Conservation (phyloP, 2,329 filamentous ascomycete species). For the Pleoardoris graminearum region DNA sequence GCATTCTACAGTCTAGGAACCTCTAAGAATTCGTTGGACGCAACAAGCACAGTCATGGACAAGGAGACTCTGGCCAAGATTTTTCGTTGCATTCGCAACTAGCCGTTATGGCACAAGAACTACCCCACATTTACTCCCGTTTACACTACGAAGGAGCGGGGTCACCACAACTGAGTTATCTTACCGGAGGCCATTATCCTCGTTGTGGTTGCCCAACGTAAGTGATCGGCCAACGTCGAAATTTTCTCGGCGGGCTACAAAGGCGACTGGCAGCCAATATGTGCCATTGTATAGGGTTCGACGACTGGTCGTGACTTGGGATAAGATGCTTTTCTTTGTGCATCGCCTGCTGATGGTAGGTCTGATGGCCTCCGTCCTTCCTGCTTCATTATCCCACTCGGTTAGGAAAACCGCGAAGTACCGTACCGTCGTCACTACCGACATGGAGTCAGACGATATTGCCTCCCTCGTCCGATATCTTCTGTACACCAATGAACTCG, state of each 20-base stretch:
- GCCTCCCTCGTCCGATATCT: slow-evolving; percentile 17
- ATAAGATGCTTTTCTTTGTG: background rate
- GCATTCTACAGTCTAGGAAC: no score
- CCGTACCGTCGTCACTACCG: slow-evolving; percentile 16
- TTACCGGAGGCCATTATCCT: background rate
- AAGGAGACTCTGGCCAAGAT: no score
- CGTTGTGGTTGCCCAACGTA: background rate
- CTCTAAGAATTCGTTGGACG: no score
- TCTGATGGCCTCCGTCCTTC: slow-evolving; percentile 2
- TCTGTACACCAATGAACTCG: slow-evolving; percentile 16
- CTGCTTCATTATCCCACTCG: background rate
- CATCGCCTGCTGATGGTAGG: background rate
- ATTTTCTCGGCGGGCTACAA: background rate
- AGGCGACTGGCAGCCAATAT: background rate
- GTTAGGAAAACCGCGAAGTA: slow-evolving; percentile 1
- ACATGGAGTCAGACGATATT: slow-evolving; percentile 18
- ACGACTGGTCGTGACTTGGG: background rate
- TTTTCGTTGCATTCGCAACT: no score
- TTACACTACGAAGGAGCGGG: no score
- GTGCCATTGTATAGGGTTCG: background rate
- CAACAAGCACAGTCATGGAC: no score
- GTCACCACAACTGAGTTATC: slow-evolving; percentile 2
- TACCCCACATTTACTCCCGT: no score
- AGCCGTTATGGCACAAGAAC: no score
- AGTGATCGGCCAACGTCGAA: background rate